Percentiles rank a stretch among this genome's conserved stretches.
Evolutionary conservation across 2,329 filamentous ascomycete species (phyloP).

Genomic region (Madurella mycetomatis): DNA sequence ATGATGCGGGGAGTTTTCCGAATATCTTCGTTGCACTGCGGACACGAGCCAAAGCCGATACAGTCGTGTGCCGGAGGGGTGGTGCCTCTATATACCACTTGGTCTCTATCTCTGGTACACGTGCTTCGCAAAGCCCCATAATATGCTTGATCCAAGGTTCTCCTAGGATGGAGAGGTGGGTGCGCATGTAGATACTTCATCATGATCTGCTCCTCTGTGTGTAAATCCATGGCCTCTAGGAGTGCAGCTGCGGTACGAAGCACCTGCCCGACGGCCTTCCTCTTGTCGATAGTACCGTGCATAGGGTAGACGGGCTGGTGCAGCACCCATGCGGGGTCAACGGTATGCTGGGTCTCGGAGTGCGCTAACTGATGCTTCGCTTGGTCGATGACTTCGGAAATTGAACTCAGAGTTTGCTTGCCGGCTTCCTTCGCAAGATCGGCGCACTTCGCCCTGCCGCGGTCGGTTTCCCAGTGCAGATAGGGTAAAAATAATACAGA

Average conservation of each 20-base stretch:
- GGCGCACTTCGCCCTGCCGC: constrained; percentile 28
- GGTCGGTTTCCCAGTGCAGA: constrained; percentile 40
- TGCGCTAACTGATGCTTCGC: constrained; percentile 17
- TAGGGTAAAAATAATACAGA: constrained; percentile 30
- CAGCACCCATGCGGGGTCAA: background rate
- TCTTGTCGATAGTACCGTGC: background rate
- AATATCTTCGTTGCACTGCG: constrained; percentile 26
- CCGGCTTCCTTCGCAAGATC: constrained; percentile 27
- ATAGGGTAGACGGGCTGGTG: background rate
- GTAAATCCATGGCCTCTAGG: constrained; percentile 35
- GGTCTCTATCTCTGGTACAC: constrained; percentile 36
- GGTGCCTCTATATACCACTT: constrained; percentile 40
- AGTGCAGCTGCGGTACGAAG: constrained; percentile 33
- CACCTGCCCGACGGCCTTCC: constrained; percentile 26
- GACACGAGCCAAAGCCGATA: constrained; percentile 18
- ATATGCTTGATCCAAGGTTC: constrained; percentile 45
- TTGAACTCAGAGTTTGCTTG: constrained; percentile 11
- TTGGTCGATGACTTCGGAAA: constrained; percentile 18
- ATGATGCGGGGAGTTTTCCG: constrained; percentile 27
- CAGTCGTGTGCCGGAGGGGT: constrained; percentile 23
- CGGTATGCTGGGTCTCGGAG: constrained; percentile 10
- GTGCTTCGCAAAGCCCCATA: constrained; percentile 30
- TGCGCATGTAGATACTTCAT: constrained; percentile 31
- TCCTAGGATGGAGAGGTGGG: constrained; percentile 38
- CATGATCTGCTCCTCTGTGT: constrained; percentile 34